phyloP scores from a whole-genome alignment of 768 basidiomycete genomes.

The Suillus paluster region DNA sequence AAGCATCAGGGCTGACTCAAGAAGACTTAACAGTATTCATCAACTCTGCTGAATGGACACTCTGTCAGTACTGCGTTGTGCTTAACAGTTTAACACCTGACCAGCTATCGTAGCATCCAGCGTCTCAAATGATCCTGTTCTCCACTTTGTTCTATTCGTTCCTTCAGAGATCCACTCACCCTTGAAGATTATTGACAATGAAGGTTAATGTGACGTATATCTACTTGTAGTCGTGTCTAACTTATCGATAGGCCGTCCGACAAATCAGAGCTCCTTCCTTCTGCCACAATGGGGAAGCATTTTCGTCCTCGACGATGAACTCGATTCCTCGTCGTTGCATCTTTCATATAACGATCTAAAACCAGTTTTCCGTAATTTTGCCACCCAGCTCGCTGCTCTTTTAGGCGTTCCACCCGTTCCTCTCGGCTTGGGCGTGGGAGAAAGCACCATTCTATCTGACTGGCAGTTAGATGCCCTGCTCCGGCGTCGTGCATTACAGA shows the following conservation, averaged over 20 bases:
- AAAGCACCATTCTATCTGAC: constrained; percentile 46
- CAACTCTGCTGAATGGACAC: constrained; percentile 94
- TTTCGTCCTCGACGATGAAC: constrained; percentile 68
- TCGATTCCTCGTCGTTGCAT: constrained; percentile 25
- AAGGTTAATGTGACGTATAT: constrained; percentile 43
- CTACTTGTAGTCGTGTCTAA: constrained; percentile 15
- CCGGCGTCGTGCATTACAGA: constrained; percentile 72
- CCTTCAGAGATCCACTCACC: constrained; percentile 75
- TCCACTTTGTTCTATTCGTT: constrained; percentile 91
- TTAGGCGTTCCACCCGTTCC: constrained; percentile 78
- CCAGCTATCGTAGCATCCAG: constrained; percentile 69
- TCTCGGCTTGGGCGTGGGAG: constrained; percentile 40
- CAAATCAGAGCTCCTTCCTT: constrained; percentile 72
- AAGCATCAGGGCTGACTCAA: constrained; percentile 62
- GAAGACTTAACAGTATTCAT: constrained; percentile 93
- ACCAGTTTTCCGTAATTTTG: constrained; percentile 64
- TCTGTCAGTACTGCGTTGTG: constrained; percentile 58
- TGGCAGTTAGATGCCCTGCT: constrained; percentile 87
- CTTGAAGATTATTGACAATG: constrained; percentile 61
- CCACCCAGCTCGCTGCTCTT: constrained; percentile 74
- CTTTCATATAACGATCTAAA: constrained; percentile 49
- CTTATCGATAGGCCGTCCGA: constrained; percentile 45
- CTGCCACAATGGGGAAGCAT: constrained; percentile 96
- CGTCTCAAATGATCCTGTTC: constrained; percentile 89
- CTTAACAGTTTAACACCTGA: neutral